Evolutionary conservation across 768 basidiomycete genomes (phyloP), one percentile per base, ranked within the genome.

Genomic region (Cubamyces lactineus): DNA sequence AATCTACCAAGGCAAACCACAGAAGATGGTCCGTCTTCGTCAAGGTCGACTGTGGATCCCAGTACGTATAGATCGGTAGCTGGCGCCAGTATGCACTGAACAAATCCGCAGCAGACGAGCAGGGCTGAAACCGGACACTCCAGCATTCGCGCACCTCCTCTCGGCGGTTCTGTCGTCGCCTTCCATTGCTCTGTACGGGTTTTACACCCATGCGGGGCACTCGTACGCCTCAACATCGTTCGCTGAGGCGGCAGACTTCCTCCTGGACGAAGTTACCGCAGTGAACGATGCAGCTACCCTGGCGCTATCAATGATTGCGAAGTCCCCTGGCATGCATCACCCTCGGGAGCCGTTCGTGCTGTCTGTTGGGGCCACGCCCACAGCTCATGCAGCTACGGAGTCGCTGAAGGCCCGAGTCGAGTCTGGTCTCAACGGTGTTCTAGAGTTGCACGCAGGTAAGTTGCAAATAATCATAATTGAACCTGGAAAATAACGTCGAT

Each of bases 331-430:
- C 41, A 70, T 64, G n/a, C 51, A 60, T 5, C 59, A 71, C 42
- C 73, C 79, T 55, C 75, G 77, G 6, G 73, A 77, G 40, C 80
- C 83, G 5, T 93, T 90, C 67, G 81, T 91, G 1, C 75, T 95
- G 39, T 89, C 89, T 2, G 87, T 94, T 1, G 92, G 93, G 21
- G 89, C 92, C n/a, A 94, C 93, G 2, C 93, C 93, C 1, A 87
- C 92, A 2, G 93, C 92, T 0, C 90, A 94, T 70, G 88, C 88
- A 11, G 91, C 88, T 13, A 84, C 82, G 30, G 75, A 80, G 23
- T 83, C 80, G 66, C 77, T 92, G 39, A 78, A 85, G 59, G 88
- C 89, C 0, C 73, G 52, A 21, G 47, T 68, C 5, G 64, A 56
- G 38, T 34, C 58, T 9, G 47, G 47, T 21, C 54, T 64, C 23